Evolutionary conservation across 208 protist genomes (phyloP).

Genomic region (Trypanosoma mega): DNA sequence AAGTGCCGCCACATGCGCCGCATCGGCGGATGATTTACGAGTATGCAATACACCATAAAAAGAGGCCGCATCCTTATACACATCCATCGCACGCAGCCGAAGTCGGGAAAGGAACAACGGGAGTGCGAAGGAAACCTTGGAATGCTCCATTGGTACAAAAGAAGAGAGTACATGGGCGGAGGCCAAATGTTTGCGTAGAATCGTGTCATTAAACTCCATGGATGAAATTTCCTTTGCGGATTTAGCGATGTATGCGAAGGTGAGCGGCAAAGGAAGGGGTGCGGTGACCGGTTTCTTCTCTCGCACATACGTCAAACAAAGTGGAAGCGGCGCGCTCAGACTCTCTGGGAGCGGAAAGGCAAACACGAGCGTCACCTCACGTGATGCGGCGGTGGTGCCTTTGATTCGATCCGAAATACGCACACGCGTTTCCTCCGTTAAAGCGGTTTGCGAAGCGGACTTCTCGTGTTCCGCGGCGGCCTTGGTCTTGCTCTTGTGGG

Average conservation of each 20-base stretch:
- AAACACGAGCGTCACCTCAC: conserved; percentile 32
- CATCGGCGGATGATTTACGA: conserved; percentile 40
- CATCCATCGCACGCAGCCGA: conserved; percentile 49
- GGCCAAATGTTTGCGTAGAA: conserved; percentile 34
- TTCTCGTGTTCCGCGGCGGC: not conserved
- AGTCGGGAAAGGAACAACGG: conserved; percentile 35
- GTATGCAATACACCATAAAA: conserved; percentile 61
- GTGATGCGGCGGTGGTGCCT: conserved; percentile 23
- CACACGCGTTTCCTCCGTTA: not conserved
- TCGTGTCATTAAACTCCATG: conserved; percentile 33
- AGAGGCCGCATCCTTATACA: conserved; percentile 65
- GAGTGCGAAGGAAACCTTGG: conserved; percentile 32
- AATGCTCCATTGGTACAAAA: conserved; percentile 50
- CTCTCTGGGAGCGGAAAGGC: conserved; percentile 32
- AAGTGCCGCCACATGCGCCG: conserved; percentile 62
- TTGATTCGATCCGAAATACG: conserved; percentile 48
- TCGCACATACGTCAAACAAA: conserved; percentile 39
- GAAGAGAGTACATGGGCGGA: conserved; percentile 36
- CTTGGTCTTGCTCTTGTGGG: too few relatives aligned
- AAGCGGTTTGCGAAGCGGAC: not conserved
- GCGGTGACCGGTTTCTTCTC: conserved; percentile 32
- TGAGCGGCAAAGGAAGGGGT: conserved; percentile 29
- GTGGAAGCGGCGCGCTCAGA: conserved; percentile 27
- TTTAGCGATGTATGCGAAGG: conserved; percentile 69
- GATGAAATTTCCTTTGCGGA: conserved; percentile 21